Percentiles rank a stretch among this genome's conserved stretches.
phyloP scores from a whole-genome alignment of 164 flowering plant species.

The Magnolia officinalis region DNA sequence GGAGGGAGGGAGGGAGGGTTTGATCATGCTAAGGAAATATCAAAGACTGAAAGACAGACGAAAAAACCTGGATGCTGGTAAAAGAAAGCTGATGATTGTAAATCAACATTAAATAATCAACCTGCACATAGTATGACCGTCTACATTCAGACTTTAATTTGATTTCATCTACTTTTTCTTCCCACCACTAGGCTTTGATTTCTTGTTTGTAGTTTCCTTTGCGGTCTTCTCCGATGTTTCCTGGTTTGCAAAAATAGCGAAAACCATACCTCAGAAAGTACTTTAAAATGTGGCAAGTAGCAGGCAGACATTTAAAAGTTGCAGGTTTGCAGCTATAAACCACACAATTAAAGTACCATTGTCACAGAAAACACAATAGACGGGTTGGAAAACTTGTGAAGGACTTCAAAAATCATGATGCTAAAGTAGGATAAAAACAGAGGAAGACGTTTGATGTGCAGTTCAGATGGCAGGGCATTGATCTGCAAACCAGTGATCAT shows the following conservation, averaged over 20 bases:
- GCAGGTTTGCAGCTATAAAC: neutral
- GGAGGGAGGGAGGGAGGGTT: no score
- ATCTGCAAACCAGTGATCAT: no score
- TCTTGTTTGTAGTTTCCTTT: slow-evolving; percentile 54
- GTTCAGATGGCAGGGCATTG: no score
- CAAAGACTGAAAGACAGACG: no score
- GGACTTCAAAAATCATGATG: neutral
- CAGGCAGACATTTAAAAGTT: neutral
- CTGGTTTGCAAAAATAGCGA: slow-evolving; percentile 27
- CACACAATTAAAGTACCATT: neutral
- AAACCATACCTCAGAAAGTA: slow-evolving; percentile 2
- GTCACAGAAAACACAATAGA: neutral
- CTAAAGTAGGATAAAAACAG: neutral
- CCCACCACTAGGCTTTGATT: slow-evolving; percentile 51
- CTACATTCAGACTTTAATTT: neutral
- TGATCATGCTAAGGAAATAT: no score
- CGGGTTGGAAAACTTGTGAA: neutral
- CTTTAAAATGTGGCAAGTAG: neutral
- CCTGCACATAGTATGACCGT: neutral
- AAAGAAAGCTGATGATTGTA: neutral
- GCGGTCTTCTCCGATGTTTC: slow-evolving; percentile 37
- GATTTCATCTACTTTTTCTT: slow-evolving; percentile 39
- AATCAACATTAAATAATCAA: neutral
- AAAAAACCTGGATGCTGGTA: no score
- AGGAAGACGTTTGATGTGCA: no score